These are phyloP conservation scores for Aspergillus ibericus DNA, from an alignment of 2,329 filamentous ascomycete genomes.

Conservation along the genomic window DNA sequence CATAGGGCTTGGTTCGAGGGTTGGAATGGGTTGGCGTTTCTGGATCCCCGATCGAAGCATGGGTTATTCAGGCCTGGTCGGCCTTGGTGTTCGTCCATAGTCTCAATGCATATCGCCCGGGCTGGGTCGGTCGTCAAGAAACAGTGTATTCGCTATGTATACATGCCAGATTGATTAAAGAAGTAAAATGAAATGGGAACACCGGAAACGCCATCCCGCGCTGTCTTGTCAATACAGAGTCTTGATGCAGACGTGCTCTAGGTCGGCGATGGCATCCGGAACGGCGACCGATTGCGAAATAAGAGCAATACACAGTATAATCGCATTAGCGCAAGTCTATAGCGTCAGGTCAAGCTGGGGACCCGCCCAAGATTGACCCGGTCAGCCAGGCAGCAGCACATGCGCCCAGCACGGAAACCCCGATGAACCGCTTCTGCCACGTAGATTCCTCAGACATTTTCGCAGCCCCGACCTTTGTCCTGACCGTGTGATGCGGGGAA, in stretches of 20 bases:
- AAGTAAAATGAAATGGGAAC: background rate
- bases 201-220: background rate
- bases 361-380: constrained; percentile 34
- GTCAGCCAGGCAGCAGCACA: constrained; percentile 40
- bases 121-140: background rate
- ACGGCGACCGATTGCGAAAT: background rate
- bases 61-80: background rate
- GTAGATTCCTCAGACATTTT: constrained; percentile 65
- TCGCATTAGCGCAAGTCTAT: background rate
- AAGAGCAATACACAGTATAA: constrained; percentile 1
- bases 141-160: background rate
- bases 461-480: constrained; percentile 50
- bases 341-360: constrained; percentile 15
- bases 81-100: background rate
- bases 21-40: background rate
- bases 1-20: background rate
- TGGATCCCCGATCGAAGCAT: background rate
- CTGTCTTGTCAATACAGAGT: background rate
- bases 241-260: background rate
- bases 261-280: background rate
- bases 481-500: constrained; percentile 25
- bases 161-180: background rate
- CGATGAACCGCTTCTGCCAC: constrained; percentile 58
- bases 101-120: background rate
- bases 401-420: constrained; percentile 34